Conservation (phyloP, 2,329 filamentous ascomycete genomes). For the Graphilbum ipis-grandicollis region DNA sequence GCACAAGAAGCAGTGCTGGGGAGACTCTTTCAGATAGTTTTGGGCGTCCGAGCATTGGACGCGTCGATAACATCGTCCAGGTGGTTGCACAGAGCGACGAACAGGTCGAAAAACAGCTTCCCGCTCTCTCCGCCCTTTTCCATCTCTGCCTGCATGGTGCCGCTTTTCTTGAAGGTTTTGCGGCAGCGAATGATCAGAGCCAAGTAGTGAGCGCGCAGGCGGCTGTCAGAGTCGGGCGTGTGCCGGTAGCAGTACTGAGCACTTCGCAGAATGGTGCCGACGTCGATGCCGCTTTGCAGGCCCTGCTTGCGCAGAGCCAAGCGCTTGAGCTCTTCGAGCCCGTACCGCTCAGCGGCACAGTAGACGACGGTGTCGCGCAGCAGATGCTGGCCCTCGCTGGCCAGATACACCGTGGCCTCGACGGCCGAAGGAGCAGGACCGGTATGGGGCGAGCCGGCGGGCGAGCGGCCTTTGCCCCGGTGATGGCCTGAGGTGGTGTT, state of each 20-base stretch:
- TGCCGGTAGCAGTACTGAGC: slow-evolving; percentile 92
- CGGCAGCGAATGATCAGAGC: slow-evolving; percentile 94
- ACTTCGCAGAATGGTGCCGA: slow-evolving; percentile 77
- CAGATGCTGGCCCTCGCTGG: slow-evolving; percentile 56
- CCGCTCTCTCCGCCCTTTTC: slow-evolving; percentile 57
- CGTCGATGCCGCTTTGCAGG: slow-evolving; percentile 80
- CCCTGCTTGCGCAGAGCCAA: slow-evolving; percentile 89
- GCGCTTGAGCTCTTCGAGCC: slow-evolving; percentile 79
- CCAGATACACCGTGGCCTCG: slow-evolving; percentile 64
- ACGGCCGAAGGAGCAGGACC: slow-evolving; percentile 21
- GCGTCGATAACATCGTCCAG: slow-evolving; percentile 89
- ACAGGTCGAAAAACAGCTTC: slow-evolving; percentile 95
- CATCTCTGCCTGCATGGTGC: slow-evolving; percentile 98
- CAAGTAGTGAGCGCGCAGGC: slow-evolving; percentile 90
- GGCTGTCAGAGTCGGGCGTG: slow-evolving; percentile 83
- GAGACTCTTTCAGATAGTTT: slow-evolving; percentile 29
- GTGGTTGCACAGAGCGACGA: slow-evolving; percentile 96
- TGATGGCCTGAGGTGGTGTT: slow-evolving; percentile 17
- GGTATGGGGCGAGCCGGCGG: slow-evolving; percentile 7
- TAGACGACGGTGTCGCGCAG: slow-evolving; percentile 90
- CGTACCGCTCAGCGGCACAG: slow-evolving; percentile 80
- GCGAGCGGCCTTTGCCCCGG: slow-evolving; percentile 18
- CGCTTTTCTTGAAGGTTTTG: slow-evolving; percentile 94
- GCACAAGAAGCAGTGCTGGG: not conserved
- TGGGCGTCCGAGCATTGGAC: slow-evolving; percentile 47